Conservation (phyloP, 257 asterid genomes). For the Capsicum chinense region DNA sequence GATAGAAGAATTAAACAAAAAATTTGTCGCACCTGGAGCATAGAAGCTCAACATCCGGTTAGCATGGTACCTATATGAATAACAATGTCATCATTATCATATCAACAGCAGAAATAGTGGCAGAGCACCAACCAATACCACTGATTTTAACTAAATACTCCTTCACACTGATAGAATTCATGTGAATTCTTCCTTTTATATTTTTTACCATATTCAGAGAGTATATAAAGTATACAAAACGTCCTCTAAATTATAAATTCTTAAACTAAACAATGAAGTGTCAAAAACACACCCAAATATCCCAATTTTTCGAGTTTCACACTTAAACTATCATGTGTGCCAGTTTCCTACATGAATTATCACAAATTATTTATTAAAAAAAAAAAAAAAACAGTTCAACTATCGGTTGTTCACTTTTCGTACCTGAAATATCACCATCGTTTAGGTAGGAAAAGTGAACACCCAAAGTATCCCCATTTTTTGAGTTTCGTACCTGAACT, state of each 20-base stretch:
- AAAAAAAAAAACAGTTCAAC: no score
- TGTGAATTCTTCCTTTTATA: not conserved
- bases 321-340: no score
- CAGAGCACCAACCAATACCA: not conserved
- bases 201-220: not conserved
- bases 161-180: not conserved
- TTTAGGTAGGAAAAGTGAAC: no score
- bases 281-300: no score
- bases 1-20: not conserved
- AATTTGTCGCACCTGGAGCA: slow-evolving; percentile 75
- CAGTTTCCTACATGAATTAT: no score
- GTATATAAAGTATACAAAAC: not conserved
- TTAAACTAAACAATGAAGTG: not conserved
- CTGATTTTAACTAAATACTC: not conserved
- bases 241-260: not conserved
- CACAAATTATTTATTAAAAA: no score
- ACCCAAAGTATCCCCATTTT: no score
- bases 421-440: no score
- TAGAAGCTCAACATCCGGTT: slow-evolving; percentile 97
- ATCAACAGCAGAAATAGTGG: slow-evolving; percentile 7
- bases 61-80: slow-evolving; percentile 86
- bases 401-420: no score
- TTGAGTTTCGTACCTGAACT: no score
- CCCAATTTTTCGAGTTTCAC: no score
- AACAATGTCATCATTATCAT: slow-evolving; percentile 32